Evolutionary conservation across 371 early-diverging fungal genomes (phyloP), one percentile per base, ranked within the genome.

Genomic region (Mucor piriformis): DNA sequence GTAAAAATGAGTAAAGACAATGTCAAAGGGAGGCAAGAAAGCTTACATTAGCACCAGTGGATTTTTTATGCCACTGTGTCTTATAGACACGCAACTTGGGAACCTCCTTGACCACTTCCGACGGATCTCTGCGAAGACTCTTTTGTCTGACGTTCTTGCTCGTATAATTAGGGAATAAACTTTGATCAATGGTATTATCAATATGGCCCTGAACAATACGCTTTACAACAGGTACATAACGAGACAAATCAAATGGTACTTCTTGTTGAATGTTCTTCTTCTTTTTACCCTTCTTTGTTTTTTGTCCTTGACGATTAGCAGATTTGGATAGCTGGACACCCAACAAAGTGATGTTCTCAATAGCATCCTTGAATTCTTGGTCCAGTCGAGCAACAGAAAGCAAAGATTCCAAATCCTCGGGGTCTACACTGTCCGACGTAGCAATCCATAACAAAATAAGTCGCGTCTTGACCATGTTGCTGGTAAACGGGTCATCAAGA

Each of bases 401-500:
- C 25, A 96, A 70, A 42, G 77, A 66, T 23, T 88, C 85, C 0
- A 92, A 73, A 52, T 94, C 82, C 20, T 83, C 91, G 6, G 74
- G 76, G 61, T 90, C 87, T 6, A 73, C 74, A 27, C 79, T 79
- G 61, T 83, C 89, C 38, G 79, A 91, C 51, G 85, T 82, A 52
- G 93, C 88, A 34, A 92, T 89, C 75, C 91, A 93, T 11, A 95
- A 61, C 83, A 95, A 83, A 54, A 96, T 75, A 50, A 95, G 73
- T 7, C 98, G 91, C 38, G 95, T 70, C 72, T 95, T 97, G 71
- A 94, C 91, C 61, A 79, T 71, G 12, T 74, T 67, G 38, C 86
- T 84, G 47, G 90, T 79, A 40, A 77, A 70, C 7, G 87, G 82
- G 57, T 92, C 88, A 81, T 90, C 91, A 40, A 96, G 76, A 33